Evolutionary conservation across 2,329 filamentous ascomycete genomes (phyloP).

Genomic region (Lizonia empirigonia): DNA sequence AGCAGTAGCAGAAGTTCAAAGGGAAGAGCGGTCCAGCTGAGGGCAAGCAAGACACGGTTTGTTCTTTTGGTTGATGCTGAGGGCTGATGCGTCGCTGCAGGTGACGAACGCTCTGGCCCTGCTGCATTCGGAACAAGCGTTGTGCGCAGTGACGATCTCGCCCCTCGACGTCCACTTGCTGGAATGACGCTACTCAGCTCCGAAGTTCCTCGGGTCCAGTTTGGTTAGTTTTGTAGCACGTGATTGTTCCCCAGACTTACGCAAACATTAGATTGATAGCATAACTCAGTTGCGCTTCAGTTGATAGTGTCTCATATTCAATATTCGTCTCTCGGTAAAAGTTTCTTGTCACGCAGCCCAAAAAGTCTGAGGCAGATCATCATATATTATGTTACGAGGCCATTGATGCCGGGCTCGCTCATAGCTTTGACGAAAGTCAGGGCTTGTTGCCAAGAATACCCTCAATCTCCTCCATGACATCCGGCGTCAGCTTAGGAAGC

Average conservation of each 20-base stretch:
- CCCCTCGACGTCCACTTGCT: constrained; percentile 10
- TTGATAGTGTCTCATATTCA: not conserved
- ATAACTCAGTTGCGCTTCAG: too few species aligned
- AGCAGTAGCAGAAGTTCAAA: constrained; percentile 5
- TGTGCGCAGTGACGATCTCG: constrained; percentile 19
- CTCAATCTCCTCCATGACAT: constrained; percentile 50
- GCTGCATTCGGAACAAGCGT: constrained; percentile 15
- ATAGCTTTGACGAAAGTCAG: constrained; percentile 22
- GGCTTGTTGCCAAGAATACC: constrained; percentile 49
- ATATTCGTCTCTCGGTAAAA: not conserved
- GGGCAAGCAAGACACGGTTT: constrained; percentile 16
- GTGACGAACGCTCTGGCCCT: constrained; percentile 16
- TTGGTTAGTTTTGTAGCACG: constrained; percentile 2
- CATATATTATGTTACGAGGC: not conserved
- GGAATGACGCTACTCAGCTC: constrained; percentile 6
- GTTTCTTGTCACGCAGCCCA: not conserved
- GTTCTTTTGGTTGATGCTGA: constrained; percentile 6
- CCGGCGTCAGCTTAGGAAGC: constrained; percentile 47
- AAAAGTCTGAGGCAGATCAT: not conserved
- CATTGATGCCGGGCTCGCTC: not conserved
- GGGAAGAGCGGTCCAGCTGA: constrained; percentile 6
- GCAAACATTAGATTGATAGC: too few species aligned
- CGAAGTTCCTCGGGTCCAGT: constrained; percentile 4
- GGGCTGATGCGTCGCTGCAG: constrained; percentile 19
- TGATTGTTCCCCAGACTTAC: constrained; percentile 2